phyloP scores from a whole-genome alignment of 768 basidiomycete species.

The Tulasnella sp. region DNA sequence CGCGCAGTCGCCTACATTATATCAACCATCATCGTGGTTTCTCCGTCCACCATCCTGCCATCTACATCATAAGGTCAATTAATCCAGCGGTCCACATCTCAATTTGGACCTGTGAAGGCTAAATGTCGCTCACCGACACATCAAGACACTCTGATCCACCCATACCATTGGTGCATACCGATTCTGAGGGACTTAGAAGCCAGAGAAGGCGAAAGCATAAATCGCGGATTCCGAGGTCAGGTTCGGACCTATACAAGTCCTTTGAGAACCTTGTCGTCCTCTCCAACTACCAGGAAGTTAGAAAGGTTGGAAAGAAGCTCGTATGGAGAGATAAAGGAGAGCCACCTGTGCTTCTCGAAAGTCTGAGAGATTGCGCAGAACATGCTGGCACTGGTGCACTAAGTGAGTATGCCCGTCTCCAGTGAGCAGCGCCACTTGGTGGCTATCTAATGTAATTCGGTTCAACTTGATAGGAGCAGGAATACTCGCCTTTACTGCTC shows the following conservation, averaged over 20 bases:
- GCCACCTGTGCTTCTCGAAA: conserved; percentile 51
- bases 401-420: conserved; percentile 36
- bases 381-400: conserved; percentile 61
- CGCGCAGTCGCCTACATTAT: no score
- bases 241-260: conserved; percentile 32
- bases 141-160: no score
- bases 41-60: no score
- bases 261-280: conserved; percentile 76
- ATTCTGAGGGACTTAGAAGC: no score
- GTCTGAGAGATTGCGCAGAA: conserved; percentile 49
- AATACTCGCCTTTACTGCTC: conserved; percentile 64
- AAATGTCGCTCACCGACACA: no score
- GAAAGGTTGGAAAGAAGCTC: conserved; percentile 53
- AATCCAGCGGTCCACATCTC: no score
- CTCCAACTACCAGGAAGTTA: conserved; percentile 68
- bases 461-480: conserved; percentile 50
- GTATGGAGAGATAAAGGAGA: conserved; percentile 72
- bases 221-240: no score
- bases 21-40: no score
- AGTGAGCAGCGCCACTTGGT: not conserved
- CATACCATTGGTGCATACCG: no score
- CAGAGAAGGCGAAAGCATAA: no score
- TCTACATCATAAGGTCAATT: no score
- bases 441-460: not conserved
- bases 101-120: no score